Evolutionary conservation across 768 basidiomycete genomes (phyloP), one percentile per base, ranked within the genome.

Genomic region (Suillus hirtellus): DNA sequence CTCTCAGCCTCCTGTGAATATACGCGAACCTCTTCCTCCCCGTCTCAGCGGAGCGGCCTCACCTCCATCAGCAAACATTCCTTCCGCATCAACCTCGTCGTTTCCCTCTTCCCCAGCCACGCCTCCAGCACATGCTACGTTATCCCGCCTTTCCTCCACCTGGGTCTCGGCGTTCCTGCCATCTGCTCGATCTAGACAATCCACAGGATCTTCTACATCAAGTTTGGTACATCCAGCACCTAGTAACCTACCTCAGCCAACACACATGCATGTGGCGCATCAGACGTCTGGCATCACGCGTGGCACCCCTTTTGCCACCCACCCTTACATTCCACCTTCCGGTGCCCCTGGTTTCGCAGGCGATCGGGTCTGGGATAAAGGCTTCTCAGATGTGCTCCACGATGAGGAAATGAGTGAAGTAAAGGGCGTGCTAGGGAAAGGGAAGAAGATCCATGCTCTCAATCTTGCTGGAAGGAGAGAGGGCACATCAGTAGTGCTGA

Each of bases 321-420:
- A 78, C 38, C 75, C 77, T 2, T 82, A 82, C 72, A 76, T 77
- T 19, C 82, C 76, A 56, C 81, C 88, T 0, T 77, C 70, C 59
- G 87, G 93, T n/a, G 93, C 93, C 0, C 93, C 93, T 0, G 93
- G 91, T 6, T 93, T 89, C 67, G 79, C 75, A 15, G 89, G 89
- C 0, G 89, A 90, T 54, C 74, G 76, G 17, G 79, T 71, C 12
- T 86, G 92, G 92, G 87, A 93, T 72, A 86, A 84, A 60, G 86
- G 87, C 0, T 88, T 79, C 68, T 86, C 84, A 0, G 78, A 77
- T 2, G 78, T 79, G 37, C 71, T 86, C 44, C 78, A 79, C 56
- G 71, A 72, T 2, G 86, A 86, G 61, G 66, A 71, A 40, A 64
- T 50, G 31, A 75, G 78, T 11, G 73, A 86, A 2, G 79, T 80